Conservation (phyloP, 2,329 filamentous ascomycete genomes). For the Cladosporium sp. region DNA sequence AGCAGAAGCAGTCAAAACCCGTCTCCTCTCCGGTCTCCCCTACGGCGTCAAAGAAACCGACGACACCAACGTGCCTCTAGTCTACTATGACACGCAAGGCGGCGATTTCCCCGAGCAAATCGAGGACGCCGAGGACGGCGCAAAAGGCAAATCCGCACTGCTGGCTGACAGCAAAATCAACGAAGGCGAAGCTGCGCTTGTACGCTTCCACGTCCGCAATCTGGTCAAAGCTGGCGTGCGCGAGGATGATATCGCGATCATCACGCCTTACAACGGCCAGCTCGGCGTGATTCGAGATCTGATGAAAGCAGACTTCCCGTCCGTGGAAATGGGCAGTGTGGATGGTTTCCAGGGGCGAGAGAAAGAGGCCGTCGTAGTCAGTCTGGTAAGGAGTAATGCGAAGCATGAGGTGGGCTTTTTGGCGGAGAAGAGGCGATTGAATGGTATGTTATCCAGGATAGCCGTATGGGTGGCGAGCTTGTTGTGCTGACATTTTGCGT, state of each 20-base stretch:
- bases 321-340: conserved; percentile 91
- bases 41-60: conserved; percentile 79
- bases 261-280: conserved; percentile 96
- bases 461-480: background rate
- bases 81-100: conserved; percentile 96
- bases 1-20: conserved; percentile 71
- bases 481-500: conserved; percentile 15
- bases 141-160: conserved; percentile 53
- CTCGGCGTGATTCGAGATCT: conserved; percentile 72
- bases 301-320: conserved; percentile 78
- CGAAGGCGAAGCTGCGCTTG: conserved; percentile 81
- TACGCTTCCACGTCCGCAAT: conserved; percentile 71
- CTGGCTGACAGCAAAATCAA: conserved; percentile 85
- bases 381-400: conserved; percentile 86
- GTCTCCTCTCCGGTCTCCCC: conserved; percentile 73
- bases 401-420: conserved; percentile 90
- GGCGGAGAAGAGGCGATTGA: conserved; percentile 85
- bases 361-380: conserved; percentile 92
- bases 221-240: conserved; percentile 78
- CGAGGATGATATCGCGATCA: conserved; percentile 82
- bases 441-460: conserved; percentile 62
- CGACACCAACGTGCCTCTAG: conserved; percentile 80
- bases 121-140: conserved; percentile 65
- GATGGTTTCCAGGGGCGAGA: conserved; percentile 97
- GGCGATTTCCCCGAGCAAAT: conserved; percentile 75